phyloP scores from a whole-genome alignment of 495 filamentous ascomycete species.

The Talaromyces thailandensis region DNA sequence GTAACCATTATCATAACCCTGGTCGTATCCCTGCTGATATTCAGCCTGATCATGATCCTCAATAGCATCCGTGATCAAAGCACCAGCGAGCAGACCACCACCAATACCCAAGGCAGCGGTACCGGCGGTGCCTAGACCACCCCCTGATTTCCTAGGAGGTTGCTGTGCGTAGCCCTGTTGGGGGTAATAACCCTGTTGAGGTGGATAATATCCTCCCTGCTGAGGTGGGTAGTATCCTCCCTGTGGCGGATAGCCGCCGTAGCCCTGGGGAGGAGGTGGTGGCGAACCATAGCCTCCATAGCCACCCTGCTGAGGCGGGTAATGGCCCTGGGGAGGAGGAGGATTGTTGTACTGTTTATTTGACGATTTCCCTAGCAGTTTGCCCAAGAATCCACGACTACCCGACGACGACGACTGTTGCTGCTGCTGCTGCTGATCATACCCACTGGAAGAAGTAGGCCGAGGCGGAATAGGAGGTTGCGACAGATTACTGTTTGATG shows the following conservation, averaged over 20 bases:
- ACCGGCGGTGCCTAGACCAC: slow-evolving; percentile 22
- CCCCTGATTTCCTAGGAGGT: neutral
- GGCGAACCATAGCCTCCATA: slow-evolving; percentile 22
- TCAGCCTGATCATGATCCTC: slow-evolving; percentile 47
- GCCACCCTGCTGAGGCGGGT: slow-evolving; percentile 19
- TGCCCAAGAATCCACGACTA: slow-evolving; percentile 38
- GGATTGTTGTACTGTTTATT: slow-evolving; percentile 7
- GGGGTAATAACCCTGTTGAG: slow-evolving; percentile 8
- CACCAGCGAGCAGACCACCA: slow-evolving; percentile 65
- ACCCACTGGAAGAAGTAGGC: slow-evolving; percentile 17
- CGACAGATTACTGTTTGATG: neutral
- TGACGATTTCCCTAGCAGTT: slow-evolving; percentile 37
- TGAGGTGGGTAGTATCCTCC: slow-evolving; percentile 29
- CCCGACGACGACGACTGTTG: slow-evolving; percentile 12
- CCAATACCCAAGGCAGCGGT: slow-evolving; percentile 70
- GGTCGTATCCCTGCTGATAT: slow-evolving; percentile 30
- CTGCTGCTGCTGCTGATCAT: slow-evolving; percentile 16
- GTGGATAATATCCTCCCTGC: slow-evolving; percentile 9
- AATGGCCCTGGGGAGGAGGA: slow-evolving; percentile 9
- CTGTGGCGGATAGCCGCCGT: slow-evolving; percentile 33
- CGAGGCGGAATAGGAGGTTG: slow-evolving; percentile 8
- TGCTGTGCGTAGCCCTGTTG: neutral
- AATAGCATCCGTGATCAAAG: slow-evolving; percentile 56
- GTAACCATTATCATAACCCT: slow-evolving; percentile 35
- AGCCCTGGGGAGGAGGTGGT: slow-evolving; percentile 14